A percentile compares a stretch with the other conserved stretches of the same genome.
Conservation (phyloP, 108 stramenopile species). For the Nannochloropsis gaditana region DNA sequence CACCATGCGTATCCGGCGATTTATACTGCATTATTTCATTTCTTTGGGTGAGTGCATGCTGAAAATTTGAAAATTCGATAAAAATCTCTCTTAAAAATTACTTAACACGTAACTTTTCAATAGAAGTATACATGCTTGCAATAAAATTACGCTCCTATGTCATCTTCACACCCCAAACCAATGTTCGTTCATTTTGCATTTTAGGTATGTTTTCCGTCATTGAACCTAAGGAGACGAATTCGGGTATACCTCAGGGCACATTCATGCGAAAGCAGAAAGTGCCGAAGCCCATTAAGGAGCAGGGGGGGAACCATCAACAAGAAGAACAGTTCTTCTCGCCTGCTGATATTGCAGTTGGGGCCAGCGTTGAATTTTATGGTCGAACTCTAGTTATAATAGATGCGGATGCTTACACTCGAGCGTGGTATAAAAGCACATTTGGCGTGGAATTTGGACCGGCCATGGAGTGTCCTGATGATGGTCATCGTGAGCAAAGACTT, state of each 20-base stretch:
- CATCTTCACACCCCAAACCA: slow-evolving; percentile 23
- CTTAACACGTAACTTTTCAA: not conserved
- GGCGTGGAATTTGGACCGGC: slow-evolving; percentile 20
- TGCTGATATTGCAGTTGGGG: slow-evolving; percentile 53
- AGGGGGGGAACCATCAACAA: not conserved
- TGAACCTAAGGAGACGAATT: slow-evolving; percentile 52
- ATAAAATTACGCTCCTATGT: not conserved
- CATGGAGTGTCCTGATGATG: slow-evolving; percentile 32
- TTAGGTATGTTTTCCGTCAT: slow-evolving; percentile 39
- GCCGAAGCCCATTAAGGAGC: slow-evolving; percentile 30
- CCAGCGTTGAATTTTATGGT: slow-evolving; percentile 46
- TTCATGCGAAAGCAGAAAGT: slow-evolving; percentile 53
- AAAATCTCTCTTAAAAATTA: not conserved
- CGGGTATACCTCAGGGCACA: slow-evolving; percentile 54
- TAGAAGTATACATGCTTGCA: not conserved
- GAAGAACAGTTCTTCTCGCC: slow-evolving; percentile 29
- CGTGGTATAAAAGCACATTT: slow-evolving; percentile 35
- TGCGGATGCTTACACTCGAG: slow-evolving; percentile 51
- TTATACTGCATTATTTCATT: slow-evolving; percentile 37
- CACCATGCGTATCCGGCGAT: slow-evolving; percentile 44
- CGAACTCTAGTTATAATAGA: slow-evolving; percentile 52
- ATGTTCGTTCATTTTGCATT: slow-evolving; percentile 32
- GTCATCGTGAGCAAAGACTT: not conserved
- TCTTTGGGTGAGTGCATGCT: not conserved
- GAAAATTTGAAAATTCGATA: not conserved